Base-by-base conservation (phyloP, 2,329 filamentous ascomycete genomes). In the Penicillium sp. region DNA sequence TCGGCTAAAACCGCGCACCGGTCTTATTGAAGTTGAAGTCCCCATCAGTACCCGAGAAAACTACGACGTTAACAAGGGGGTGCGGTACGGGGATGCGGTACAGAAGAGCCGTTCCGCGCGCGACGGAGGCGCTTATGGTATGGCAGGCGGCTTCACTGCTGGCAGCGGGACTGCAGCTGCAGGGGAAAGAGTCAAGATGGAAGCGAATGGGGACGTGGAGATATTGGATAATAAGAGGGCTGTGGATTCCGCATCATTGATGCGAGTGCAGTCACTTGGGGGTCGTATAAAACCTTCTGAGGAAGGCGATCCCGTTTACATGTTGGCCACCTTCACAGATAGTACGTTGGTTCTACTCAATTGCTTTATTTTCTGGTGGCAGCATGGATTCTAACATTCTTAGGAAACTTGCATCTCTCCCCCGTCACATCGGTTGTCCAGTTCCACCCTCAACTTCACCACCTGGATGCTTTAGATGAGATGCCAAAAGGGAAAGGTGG, bases 11-110 rank as follows among this genome's bases (percentile, higher is more conserved):
- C 83, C 87, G 15, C 77, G 82, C 54, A 84, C 89, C 0, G 92
- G 92, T 53, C 89, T 97, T 76, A 80, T 97, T 54, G 94, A 99
- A 75, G 80, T 97, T 50, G 94, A 99, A 71, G 82, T 97, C n/a
- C 90, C 91, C 5, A 80, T 97, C 64, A 85, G 86, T 77, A 86
- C 86, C 59, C 78, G 80, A 46, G 72, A 77, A 53, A 87, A 90
- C 68, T 97, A 96, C 79, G 91, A 97, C 76, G 83, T 87, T 61
- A 82, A 84, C 62, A 91, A 93, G 76, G 93, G 91, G 46, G 77
- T 94, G 49, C 82, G 84, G 61, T 97, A 91, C 84, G 94, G 92
- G 18, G 85, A 89, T 66, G 86, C 89, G 2, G 77, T 97, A 60
- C 77, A 79, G 57, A 83, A 82, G 63, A 80, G 77, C 49, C 72